Conservation (phyloP, 1,284 basidiomycete genomes). For the Irpex lacteus region DNA sequence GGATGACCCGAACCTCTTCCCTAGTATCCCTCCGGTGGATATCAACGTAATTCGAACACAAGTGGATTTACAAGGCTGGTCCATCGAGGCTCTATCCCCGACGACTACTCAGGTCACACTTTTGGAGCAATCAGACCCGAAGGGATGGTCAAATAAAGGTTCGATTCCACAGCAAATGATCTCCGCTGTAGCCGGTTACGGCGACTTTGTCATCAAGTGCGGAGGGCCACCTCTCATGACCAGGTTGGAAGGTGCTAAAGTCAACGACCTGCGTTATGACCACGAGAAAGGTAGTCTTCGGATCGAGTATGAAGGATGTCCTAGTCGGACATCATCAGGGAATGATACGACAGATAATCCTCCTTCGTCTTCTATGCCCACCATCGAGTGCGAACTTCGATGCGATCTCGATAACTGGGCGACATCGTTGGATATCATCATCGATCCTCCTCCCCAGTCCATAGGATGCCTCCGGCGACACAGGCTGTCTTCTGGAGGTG, state of each 20-base stretch:
- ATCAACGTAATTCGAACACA: slow-evolving; percentile 88
- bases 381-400: slow-evolving; percentile 90
- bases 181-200: slow-evolving; percentile 81
- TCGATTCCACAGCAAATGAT: slow-evolving; percentile 93
- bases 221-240: slow-evolving; percentile 92
- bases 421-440: slow-evolving; percentile 81
- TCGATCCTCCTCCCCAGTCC: slow-evolving; percentile 90
- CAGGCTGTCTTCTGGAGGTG: slow-evolving; percentile 82
- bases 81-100: slow-evolving; percentile 93
- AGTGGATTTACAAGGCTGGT: slow-evolving; percentile 95
- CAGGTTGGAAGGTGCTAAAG: slow-evolving; percentile 78
- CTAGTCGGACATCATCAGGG: slow-evolving; percentile 41
- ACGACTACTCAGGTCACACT: slow-evolving; percentile 94
- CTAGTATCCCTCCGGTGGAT: slow-evolving; percentile 69
- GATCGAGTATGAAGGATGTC: slow-evolving; percentile 80
- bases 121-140: slow-evolving; percentile 95
- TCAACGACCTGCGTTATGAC: slow-evolving; percentile 78
- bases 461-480: slow-evolving; percentile 88
- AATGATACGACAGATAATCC: slow-evolving; percentile 15
- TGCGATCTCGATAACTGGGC: slow-evolving; percentile 96
- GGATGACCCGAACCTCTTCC: slow-evolving; percentile 86
- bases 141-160: slow-evolving; percentile 96
- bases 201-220: slow-evolving; percentile 92
- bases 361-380: slow-evolving; percentile 36
- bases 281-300: slow-evolving; percentile 83